Conservation (phyloP, 2,329 filamentous ascomycete species). For the Ustilaginoidea virens region DNA sequence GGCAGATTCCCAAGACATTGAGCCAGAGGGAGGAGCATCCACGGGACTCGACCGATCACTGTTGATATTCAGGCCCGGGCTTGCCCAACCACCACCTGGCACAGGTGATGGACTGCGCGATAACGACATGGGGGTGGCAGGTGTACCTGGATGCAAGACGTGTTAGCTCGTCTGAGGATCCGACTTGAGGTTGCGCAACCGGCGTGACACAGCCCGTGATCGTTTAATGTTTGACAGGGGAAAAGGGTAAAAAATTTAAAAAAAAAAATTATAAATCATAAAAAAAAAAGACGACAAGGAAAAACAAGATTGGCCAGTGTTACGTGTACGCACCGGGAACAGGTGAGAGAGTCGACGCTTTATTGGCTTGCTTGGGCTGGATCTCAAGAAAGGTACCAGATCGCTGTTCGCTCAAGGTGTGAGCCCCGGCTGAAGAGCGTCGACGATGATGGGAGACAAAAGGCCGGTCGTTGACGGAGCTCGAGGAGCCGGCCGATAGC, state of each 20-base stretch:
- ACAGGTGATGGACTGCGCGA: constrained; percentile 79
- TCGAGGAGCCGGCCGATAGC: constrained; percentile 35
- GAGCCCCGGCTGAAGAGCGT: constrained; percentile 27
- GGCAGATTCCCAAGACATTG: constrained; percentile 68
- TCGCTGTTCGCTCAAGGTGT: constrained; percentile 16
- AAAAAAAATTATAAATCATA: no score
- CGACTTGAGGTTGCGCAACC: no score
- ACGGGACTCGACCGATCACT: constrained; percentile 56
- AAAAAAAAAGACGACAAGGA: not conserved
- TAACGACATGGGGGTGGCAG: constrained; percentile 55
- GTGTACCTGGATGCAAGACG: constrained; percentile 29
- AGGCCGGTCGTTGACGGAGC: constrained; percentile 34
- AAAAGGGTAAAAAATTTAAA: no score
- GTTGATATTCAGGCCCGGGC: constrained; percentile 59
- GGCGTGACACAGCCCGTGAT: constrained; percentile 8
- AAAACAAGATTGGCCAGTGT: not conserved
- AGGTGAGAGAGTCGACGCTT: constrained; percentile 29
- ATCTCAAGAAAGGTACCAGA: constrained; percentile 16
- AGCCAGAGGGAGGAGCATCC: constrained; percentile 33
- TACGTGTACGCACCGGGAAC: constrained; percentile 35
- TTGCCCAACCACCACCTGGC: constrained; percentile 77
- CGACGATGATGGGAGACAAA: constrained; percentile 32
- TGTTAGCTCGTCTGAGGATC: constrained; percentile 3
- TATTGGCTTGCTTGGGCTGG: constrained; percentile 14
- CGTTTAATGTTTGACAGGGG: no score